Conservation (phyloP, 495 filamentous ascomycete genomes). For the Aspergillus campestris region DNA sequence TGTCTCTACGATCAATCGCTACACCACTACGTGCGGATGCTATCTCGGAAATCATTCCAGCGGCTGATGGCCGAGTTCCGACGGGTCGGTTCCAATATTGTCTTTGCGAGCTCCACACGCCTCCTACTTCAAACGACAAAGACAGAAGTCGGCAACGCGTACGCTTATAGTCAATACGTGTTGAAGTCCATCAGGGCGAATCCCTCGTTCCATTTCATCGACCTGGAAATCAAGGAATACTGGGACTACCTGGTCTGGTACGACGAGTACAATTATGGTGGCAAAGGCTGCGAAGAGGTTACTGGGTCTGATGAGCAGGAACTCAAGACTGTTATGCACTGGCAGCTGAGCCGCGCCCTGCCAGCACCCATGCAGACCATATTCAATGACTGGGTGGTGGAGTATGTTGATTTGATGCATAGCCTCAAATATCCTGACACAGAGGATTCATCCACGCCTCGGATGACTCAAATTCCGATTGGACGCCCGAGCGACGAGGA, state of each 20-base stretch:
- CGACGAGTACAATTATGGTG: conserved; percentile 97
- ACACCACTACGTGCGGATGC: conserved; percentile 96
- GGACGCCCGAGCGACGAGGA: conserved; percentile 41
- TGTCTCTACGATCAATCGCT: conserved; percentile 95
- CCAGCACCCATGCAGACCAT: conserved; percentile 69
- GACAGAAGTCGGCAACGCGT: conserved; percentile 93
- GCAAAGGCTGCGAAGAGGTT: conserved; percentile 80
- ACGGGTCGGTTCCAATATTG: conserved; percentile 85
- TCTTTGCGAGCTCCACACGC: conserved; percentile 84
- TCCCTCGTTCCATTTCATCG: conserved; percentile 93
- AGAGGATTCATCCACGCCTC: conserved; percentile 48
- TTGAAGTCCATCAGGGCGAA: conserved; percentile 92
- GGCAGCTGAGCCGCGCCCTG: conserved; percentile 88
- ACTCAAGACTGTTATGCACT: conserved; percentile 95
- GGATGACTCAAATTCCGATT: conserved; percentile 67
- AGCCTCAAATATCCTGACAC: conserved; percentile 58
- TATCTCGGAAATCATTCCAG: conserved; percentile 92
- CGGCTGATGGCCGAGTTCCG: conserved; percentile 96
- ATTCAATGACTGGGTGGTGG: conserved; percentile 88
- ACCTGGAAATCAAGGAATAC: conserved; percentile 96
- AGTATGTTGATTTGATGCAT: conserved; percentile 95
- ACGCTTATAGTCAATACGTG: conserved; percentile 93
- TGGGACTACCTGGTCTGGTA: conserved; percentile 99
- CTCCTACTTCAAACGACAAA: conserved; percentile 94
- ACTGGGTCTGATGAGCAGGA: conserved; percentile 74